Percentiles rank a stretch among this genome's conserved stretches.
These are phyloP conservation scores for Hemileccinum hortonii DNA, from an alignment of 1,284 basidiomycete species.

Conservation along the genomic window DNA sequence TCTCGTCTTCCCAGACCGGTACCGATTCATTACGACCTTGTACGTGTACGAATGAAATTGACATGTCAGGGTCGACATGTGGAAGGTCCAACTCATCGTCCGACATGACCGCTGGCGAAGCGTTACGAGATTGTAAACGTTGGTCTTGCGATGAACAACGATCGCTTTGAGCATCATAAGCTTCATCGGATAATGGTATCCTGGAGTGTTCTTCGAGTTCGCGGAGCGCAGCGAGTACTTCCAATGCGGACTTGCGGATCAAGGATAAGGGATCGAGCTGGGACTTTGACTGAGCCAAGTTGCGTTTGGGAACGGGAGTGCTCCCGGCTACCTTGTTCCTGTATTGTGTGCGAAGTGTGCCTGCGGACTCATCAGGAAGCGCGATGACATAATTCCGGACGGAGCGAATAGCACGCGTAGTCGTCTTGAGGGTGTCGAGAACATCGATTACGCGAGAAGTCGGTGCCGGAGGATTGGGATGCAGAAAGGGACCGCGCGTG, in stretches of 20 bases:
- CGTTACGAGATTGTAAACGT: constrained; percentile 41
- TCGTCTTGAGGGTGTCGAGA: constrained; percentile 66
- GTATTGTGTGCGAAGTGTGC: constrained; percentile 51
- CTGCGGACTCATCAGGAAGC: constrained; percentile 69
- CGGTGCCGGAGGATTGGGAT: constrained; percentile 1
- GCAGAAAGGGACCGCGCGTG: not conserved
- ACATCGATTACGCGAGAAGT: constrained; percentile 46
- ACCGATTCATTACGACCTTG: constrained; percentile 62
- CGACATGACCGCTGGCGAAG: constrained; percentile 45
- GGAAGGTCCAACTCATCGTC: constrained; percentile 42
- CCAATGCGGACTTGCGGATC: constrained; percentile 71
- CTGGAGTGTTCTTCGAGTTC: constrained; percentile 67
- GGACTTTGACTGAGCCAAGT: constrained; percentile 20
- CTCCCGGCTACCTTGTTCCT: constrained; percentile 43
- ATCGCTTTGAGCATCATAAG: constrained; percentile 73
- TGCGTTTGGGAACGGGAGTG: constrained; percentile 38
- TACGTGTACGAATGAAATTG: constrained; percentile 68
- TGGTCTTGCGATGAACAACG: constrained; percentile 44
- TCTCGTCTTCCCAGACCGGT: constrained; percentile 77
- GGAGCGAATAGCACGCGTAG: constrained; percentile 73
- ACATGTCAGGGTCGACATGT: constrained; percentile 51
- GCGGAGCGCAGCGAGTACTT: constrained; percentile 71
- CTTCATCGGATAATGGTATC: constrained; percentile 67
- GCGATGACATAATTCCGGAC: constrained; percentile 79
- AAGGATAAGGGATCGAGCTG: constrained; percentile 61